These are phyloP conservation scores for Albatrellus ellisii DNA, from an alignment of 768 basidiomycete genomes.

Conservation along the genomic window DNA sequence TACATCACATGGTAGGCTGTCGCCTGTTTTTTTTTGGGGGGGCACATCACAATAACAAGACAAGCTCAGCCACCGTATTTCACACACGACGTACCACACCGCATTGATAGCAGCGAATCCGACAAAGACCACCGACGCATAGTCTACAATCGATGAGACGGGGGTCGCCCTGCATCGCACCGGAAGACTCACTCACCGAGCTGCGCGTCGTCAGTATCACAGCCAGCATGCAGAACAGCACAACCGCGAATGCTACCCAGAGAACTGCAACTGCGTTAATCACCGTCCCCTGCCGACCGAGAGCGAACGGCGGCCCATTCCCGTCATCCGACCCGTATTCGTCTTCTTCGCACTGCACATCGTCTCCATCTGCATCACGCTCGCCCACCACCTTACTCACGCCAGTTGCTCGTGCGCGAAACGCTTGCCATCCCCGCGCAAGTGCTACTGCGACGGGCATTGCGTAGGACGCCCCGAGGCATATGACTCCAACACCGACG, in stretches of 20 bases:
- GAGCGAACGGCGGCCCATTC: conserved; percentile 33
- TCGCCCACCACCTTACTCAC: too few species aligned
- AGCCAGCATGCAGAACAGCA: conserved; percentile 59
- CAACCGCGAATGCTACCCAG: conserved; percentile 50
- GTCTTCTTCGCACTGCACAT: too few species aligned
- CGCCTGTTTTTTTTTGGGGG: too few species aligned
- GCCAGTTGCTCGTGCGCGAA: too few species aligned
- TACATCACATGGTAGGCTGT: too few species aligned
- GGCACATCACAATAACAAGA: too few species aligned
- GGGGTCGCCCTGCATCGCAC: neutral
- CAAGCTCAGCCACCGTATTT: too few species aligned
- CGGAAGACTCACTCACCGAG: conserved; percentile 34
- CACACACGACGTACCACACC: conserved; percentile 47
- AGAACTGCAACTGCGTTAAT: conserved; percentile 40
- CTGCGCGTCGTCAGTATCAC: conserved; percentile 37
- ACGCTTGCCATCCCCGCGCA: too few species aligned
- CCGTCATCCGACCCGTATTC: too few species aligned
- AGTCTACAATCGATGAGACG: conserved; percentile 28
- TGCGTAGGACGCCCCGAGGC: conserved; percentile 48
- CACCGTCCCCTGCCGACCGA: conserved; percentile 31
- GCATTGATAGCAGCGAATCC: conserved; percentile 46
- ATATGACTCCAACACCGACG: conserved; percentile 53
- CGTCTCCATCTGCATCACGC: conserved; percentile 7
- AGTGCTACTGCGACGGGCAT: conserved; percentile 48
- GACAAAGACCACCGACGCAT: conserved; percentile 54